Percentiles rank a stretch among this genome's conserved stretches.
phyloP scores from a whole-genome alignment of 2,329 filamentous ascomycete species.

The Penicillium digitatum region DNA sequence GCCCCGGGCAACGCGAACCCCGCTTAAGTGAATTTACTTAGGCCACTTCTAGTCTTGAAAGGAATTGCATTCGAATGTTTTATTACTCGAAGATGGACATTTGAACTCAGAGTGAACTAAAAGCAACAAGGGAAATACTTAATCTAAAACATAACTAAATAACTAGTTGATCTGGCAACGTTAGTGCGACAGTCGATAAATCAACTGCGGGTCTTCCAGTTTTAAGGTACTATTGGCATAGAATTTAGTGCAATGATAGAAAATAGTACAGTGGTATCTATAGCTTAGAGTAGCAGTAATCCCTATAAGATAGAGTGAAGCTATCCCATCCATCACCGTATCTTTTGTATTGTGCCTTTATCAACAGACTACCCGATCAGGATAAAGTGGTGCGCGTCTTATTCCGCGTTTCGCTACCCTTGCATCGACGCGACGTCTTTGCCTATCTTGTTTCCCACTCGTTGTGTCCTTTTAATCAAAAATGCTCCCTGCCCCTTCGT shows the following conservation, averaged over 20 bases:
- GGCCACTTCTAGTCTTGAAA: not conserved
- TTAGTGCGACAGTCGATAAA: not conserved
- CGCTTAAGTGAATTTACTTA: not conserved
- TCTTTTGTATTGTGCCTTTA: not conserved
- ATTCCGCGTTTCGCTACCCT: slow-evolving; percentile 27
- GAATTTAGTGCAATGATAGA: not conserved
- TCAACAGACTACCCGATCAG: slow-evolving; percentile 35
- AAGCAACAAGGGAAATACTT: not conserved
- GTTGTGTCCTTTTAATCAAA: slow-evolving; percentile 2
- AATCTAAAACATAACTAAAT: not conserved
- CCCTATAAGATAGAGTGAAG: not conserved
- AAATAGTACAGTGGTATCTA: not conserved
- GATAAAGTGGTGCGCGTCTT: slow-evolving; percentile 36
- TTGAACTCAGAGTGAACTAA: too few relatives aligned
- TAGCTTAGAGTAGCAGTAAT: not conserved
- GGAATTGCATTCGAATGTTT: not conserved
- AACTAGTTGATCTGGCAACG: not conserved
- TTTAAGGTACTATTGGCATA: not conserved
- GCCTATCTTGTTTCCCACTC: slow-evolving; percentile 19
- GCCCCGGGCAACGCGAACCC: slow-evolving; percentile 8
- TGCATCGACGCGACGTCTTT: slow-evolving; percentile 12
- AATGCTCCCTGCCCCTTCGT: slow-evolving; percentile 7
- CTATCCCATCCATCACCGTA: not conserved
- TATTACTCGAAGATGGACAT: not conserved
- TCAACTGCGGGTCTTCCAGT: slow-evolving; percentile 6